A percentile compares a stretch with the other conserved stretches of the same genome.
Evolutionary conservation across 2,329 filamentous ascomycete genomes (phyloP).

Genomic region (Rhynchosporium secalis): DNA sequence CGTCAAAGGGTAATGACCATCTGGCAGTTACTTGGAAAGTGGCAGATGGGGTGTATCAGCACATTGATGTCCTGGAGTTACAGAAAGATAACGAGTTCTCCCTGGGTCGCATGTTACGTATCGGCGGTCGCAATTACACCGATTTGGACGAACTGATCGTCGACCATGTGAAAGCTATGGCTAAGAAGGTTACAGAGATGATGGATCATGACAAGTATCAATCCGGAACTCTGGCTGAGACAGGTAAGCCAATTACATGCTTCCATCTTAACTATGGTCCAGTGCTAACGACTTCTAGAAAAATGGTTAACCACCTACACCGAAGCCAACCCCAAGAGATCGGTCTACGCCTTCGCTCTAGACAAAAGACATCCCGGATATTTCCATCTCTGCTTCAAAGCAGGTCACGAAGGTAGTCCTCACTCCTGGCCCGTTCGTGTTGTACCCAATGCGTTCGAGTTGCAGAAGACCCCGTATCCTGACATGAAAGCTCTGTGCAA

Average conservation of each 20-base stretch:
- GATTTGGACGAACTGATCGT: conserved; percentile 98
- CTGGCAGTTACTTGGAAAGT: conserved; percentile 98
- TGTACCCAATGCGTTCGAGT: conserved; percentile 89
- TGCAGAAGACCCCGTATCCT: conserved; percentile 85
- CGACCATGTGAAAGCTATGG: conserved; percentile 96
- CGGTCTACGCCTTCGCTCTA: conserved; percentile 93
- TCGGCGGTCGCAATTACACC: conserved; percentile 85
- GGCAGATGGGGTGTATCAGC: conserved; percentile 91
- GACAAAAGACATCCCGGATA: conserved; percentile 90
- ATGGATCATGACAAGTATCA: conserved; percentile 95
- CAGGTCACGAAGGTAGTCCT: conserved; percentile 70
- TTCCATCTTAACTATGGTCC: not conserved
- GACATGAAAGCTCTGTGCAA: conserved; percentile 96
- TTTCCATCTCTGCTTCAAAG: conserved; percentile 96
- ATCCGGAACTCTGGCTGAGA: conserved; percentile 73
- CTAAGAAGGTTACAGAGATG: conserved; percentile 94
- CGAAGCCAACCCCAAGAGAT: conserved; percentile 90
- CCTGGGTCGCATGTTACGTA: conserved; percentile 80
- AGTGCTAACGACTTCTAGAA: conserved; percentile 53
- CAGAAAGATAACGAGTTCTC: conserved; percentile 98
- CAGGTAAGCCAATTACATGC: conserved; percentile 61
- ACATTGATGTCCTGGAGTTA: conserved; percentile 94
- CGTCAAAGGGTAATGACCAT: conserved; percentile 93
- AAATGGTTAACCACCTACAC: conserved; percentile 96
- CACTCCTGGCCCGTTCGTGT: conserved; percentile 85